phyloP scores from a whole-genome alignment of 331 rosid species.

The Acacia pycnantha region DNA sequence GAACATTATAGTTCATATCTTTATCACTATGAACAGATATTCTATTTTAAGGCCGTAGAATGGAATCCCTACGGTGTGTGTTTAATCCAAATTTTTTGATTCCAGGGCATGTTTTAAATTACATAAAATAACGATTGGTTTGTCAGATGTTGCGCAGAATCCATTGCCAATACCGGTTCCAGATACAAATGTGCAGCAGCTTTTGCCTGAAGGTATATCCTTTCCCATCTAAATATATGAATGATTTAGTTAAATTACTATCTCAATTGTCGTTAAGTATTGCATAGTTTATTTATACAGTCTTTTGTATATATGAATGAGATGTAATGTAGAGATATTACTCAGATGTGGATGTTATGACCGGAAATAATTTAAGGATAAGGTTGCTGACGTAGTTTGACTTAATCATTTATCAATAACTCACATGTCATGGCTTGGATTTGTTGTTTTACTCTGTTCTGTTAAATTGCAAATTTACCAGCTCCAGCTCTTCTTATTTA shows the following conservation, averaged over 20 bases:
- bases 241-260: too few relatives aligned
- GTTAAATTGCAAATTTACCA: not conserved
- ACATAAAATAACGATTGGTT: slow-evolving; percentile 16
- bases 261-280: too few relatives aligned
- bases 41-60: slow-evolving; percentile 61
- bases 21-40: slow-evolving; percentile 74
- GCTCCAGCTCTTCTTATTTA: not conserved
- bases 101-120: not conserved
- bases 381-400: not conserved
- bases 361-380: not conserved
- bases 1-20: slow-evolving; percentile 79
- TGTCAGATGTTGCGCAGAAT: slow-evolving; percentile 47
- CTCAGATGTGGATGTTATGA: not conserved
- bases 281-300: too few relatives aligned
- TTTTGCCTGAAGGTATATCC: slow-evolving; percentile 53
- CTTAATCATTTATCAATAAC: not conserved
- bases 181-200: slow-evolving; percentile 32
- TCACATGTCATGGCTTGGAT: not conserved
- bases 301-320: not conserved
- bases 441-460: not conserved
- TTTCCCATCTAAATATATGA: slow-evolving; percentile 3
- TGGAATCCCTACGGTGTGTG: slow-evolving; percentile 51
- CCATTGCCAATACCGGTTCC: slow-evolving; percentile 36
- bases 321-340: not conserved
- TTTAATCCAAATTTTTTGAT: slow-evolving; percentile 15